A percentile compares a stretch with the other conserved stretches of the same genome.
phyloP scores from a whole-genome alignment of 768 basidiomycete genomes.

The Suillus hirtellus region DNA sequence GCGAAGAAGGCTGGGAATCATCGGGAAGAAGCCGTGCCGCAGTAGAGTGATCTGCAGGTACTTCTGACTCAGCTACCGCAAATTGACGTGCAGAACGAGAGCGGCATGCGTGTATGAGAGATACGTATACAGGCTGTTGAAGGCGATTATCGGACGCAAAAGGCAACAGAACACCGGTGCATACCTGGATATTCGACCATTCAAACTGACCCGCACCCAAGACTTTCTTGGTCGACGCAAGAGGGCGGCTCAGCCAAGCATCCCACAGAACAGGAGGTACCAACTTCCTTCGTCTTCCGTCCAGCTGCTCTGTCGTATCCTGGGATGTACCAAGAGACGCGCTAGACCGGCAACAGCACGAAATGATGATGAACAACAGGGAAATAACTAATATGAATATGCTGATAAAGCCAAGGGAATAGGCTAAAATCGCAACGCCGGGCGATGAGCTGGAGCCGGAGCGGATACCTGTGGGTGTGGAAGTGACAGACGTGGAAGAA shows the following conservation, averaged over 20 bases:
- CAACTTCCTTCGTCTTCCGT: background rate
- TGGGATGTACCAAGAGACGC: background rate
- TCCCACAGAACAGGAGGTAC: background rate
- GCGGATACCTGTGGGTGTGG: background rate
- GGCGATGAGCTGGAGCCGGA: background rate
- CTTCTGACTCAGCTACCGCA: background rate
- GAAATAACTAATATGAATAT: background rate
- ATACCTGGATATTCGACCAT: background rate
- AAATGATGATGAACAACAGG: background rate
- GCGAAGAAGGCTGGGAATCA: background rate
- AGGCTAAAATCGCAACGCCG: background rate
- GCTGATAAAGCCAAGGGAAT: background rate
- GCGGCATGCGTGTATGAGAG: background rate
- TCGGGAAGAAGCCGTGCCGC: background rate
- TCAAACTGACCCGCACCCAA: too few species aligned
- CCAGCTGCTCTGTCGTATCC: background rate
- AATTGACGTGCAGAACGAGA: background rate
- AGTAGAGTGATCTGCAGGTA: background rate
- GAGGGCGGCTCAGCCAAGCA: background rate
- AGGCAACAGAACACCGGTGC: background rate
- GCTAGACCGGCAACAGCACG: background rate
- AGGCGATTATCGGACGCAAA: background rate
- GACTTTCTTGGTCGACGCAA: background rate
- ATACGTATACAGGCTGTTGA: background rate
- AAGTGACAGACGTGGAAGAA: background rate